Conservation (phyloP, 2,329 filamentous ascomycete genomes). For the Thelonectria olida region DNA sequence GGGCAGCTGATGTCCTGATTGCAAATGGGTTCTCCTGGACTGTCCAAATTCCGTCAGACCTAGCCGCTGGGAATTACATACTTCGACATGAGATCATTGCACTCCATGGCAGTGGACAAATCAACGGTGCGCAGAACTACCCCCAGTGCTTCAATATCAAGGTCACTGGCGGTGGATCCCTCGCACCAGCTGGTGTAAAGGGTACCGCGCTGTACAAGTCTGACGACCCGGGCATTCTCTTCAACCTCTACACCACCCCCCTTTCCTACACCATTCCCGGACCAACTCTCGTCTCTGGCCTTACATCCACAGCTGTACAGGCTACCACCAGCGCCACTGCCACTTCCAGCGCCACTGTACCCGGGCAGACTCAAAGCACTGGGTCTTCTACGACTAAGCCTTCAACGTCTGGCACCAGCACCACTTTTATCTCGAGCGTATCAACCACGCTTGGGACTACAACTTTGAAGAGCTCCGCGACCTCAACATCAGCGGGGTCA, state of each 20-base stretch:
- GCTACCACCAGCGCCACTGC: slow-evolving; percentile 9
- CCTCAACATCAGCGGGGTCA: not conserved
- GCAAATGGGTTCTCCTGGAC: slow-evolving; percentile 46
- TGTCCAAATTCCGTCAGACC: slow-evolving; percentile 43
- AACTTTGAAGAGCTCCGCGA: slow-evolving; percentile 3
- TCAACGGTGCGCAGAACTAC: slow-evolving; percentile 61
- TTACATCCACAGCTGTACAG: slow-evolving; percentile 30
- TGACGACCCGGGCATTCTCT: slow-evolving; percentile 44
- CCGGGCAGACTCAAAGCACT: slow-evolving; percentile 7
- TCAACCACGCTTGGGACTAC: slow-evolving; percentile 27
- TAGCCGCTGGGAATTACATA: slow-evolving; percentile 55
- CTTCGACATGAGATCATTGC: slow-evolving; percentile 63
- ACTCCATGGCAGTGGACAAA: slow-evolving; percentile 52
- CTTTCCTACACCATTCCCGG: slow-evolving; percentile 40
- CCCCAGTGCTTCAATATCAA: slow-evolving; percentile 61
- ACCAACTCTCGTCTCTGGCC: slow-evolving; percentile 33
- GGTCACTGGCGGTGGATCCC: slow-evolving; percentile 52
- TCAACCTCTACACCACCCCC: slow-evolving; percentile 44
- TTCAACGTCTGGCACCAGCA: not conserved
- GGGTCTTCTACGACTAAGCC: not conserved
- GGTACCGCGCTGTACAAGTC: slow-evolving; percentile 42
- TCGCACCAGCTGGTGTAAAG: slow-evolving; percentile 43
- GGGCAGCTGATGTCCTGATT: slow-evolving; percentile 54
- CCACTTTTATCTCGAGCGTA: not conserved
- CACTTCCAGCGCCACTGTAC: slow-evolving; percentile 33